These are phyloP conservation scores for Rutstroemia sp. DNA, from an alignment of 2,329 filamentous ascomycete species.

Conservation along the genomic window DNA sequence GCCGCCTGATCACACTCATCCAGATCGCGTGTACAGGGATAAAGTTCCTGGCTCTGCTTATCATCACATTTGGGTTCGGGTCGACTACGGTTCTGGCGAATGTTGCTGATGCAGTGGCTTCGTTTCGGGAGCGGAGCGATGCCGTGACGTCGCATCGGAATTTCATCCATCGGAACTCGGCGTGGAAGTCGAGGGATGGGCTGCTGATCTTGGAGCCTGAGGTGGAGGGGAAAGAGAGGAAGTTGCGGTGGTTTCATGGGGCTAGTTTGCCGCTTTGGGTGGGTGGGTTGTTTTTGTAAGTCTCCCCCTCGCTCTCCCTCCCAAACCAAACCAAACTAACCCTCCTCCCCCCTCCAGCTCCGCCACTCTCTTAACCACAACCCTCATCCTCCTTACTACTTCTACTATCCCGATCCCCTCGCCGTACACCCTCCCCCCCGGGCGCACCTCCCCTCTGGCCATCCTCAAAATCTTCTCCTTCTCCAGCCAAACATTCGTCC, in stretches of 20 bases:
- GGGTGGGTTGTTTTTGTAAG: conserved; percentile 11
- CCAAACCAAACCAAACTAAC: neutral
- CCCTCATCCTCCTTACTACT: conserved; percentile 3
- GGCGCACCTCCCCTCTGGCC: neutral
- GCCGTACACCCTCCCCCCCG: neutral
- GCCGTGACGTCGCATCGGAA: conserved; percentile 21
- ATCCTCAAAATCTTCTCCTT: neutral
- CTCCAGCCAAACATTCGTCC: conserved; percentile 1
- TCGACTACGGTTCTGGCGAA: conserved; percentile 25
- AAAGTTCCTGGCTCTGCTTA: neutral
- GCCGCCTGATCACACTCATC: neutral
- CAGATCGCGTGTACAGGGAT: neutral
- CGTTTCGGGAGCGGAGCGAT: conserved; percentile 31
- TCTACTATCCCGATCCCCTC: neutral
- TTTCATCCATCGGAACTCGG: conserved; percentile 20
- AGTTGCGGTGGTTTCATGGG: conserved; percentile 15
- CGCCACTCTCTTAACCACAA: neutral
- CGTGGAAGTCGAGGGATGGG: conserved; percentile 11
- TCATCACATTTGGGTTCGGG: conserved; percentile 9
- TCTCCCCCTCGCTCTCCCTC: neutral
- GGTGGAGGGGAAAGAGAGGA: neutral
- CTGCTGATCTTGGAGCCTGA: neutral
- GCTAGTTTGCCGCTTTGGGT: conserved; percentile 11
- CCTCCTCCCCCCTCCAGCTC: neutral
- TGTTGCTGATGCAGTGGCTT: conserved; percentile 32